Evolutionary conservation across 1,139 yeast genomes (phyloP).

Genomic region (Diutina sp.): DNA sequence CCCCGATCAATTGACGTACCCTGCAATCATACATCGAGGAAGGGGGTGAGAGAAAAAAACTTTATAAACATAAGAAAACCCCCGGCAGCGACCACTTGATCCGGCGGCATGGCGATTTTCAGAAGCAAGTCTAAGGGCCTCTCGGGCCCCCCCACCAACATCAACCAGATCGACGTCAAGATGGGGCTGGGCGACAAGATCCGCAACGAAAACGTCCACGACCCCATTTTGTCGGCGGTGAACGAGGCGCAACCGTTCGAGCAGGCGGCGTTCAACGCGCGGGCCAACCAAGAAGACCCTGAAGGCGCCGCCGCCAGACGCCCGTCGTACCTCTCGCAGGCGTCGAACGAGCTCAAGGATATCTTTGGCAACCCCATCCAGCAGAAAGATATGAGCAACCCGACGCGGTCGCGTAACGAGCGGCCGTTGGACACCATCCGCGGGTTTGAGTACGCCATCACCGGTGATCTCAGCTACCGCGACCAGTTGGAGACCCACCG

Average conservation of each 20-base stretch:
- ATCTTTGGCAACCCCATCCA: constrained; percentile 70
- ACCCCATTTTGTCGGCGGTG: constrained; percentile 82
- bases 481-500: constrained; percentile 70
- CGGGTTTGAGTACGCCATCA: constrained; percentile 82
- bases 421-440: constrained; percentile 93
- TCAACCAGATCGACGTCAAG: constrained; percentile 14
- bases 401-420: constrained; percentile 84
- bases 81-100: background rate
- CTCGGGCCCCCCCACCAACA: constrained; percentile 18
- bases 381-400: constrained; percentile 79
- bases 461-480: constrained; percentile 68
- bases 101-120: constrained; percentile 22
- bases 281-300: constrained; percentile 15
- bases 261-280: constrained; percentile 21
- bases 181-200: constrained; percentile 26
- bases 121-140: constrained; percentile 18
- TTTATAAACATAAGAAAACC: background rate
- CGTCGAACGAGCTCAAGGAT: constrained; percentile 43
- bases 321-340: constrained; percentile 13
- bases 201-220: constrained; percentile 58
- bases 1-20: background rate
- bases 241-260: constrained; percentile 95
- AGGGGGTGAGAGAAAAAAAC: background rate
- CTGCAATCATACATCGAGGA: background rate
- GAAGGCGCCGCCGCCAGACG: constrained; percentile 12